Conservation (phyloP, 371 early-diverging fungal species). For the Mortierella sp. region DNA sequence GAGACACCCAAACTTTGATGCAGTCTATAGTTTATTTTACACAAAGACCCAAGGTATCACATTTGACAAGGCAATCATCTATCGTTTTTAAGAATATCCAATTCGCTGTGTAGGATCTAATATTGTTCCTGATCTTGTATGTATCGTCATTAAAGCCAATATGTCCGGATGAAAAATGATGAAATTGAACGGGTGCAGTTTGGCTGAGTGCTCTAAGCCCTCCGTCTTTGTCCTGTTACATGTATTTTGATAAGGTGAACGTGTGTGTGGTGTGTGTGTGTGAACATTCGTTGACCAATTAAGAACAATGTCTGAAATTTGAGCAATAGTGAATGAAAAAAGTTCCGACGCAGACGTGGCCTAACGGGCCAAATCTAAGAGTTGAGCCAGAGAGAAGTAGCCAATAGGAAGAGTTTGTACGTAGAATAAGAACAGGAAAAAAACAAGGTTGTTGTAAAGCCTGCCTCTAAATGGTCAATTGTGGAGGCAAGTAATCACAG, state of each 20-base stretch:
- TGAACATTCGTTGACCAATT: constrained; percentile 8
- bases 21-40: no score
- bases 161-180: neutral
- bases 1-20: no score
- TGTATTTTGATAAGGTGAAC: no score
- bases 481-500: constrained; percentile 9
- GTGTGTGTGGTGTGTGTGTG: constrained; percentile 1
- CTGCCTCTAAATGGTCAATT: constrained; percentile 6
- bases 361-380: neutral
- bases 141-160: no score
- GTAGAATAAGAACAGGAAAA: constrained; percentile 4
- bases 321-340: neutral
- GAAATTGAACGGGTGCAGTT: neutral
- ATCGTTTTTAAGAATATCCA: no score
- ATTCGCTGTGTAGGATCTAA: no score
- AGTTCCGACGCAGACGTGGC: constrained; percentile 2
- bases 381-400: neutral
- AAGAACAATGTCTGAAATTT: neutral
- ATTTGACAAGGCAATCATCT: no score
- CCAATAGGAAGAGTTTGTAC: constrained; percentile 16
- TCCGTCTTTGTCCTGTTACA: neutral
- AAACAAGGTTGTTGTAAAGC: constrained; percentile 4
- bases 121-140: no score
- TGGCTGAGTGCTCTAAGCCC: neutral
- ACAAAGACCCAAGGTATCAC: no score